Evolutionary conservation across 1,284 basidiomycete genomes (phyloP).

Genomic region (Megacollybia platyphylla): DNA sequence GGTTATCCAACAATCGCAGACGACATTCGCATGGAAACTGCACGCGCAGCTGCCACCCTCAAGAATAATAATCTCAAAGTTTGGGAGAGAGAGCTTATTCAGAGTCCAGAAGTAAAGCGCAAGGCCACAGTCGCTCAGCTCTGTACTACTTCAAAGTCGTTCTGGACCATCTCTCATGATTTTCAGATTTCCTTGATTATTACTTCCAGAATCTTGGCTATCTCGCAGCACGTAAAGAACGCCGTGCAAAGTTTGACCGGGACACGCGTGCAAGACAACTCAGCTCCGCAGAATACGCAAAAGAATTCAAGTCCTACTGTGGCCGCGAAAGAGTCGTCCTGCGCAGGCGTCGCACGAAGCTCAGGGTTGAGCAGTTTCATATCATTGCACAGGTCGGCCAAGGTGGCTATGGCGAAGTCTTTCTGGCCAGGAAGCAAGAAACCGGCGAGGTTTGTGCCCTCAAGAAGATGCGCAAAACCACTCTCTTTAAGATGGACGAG

Average conservation of each 20-base stretch:
- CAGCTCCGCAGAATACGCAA: slow-evolving; percentile 48
- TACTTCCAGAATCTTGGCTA: slow-evolving; percentile 91
- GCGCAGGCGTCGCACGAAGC: slow-evolving; percentile 78
- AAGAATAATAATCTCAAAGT: slow-evolving; percentile 45
- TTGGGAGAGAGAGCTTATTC: slow-evolving; percentile 79
- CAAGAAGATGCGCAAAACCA: slow-evolving; percentile 92
- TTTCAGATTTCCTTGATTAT: slow-evolving; percentile 82
- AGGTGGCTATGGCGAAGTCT: slow-evolving; percentile 94
- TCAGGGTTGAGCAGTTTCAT: slow-evolving; percentile 84
- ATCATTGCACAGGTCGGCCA: slow-evolving; percentile 96
- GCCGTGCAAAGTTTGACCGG: slow-evolving; percentile 70
- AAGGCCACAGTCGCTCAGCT: slow-evolving; percentile 94
- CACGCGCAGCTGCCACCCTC: slow-evolving; percentile 30
- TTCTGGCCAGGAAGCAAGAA: slow-evolving; percentile 83
- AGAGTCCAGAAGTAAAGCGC: slow-evolving; percentile 76
- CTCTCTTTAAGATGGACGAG: slow-evolving; percentile 95
- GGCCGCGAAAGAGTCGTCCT: slow-evolving; percentile 86
- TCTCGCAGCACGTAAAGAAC: slow-evolving; percentile 71
- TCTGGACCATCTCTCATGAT: slow-evolving; percentile 8
- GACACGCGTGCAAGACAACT: slow-evolving; percentile 67
- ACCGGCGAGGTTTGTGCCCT: slow-evolving; percentile 90
- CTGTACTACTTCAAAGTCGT: slow-evolving; percentile 32
- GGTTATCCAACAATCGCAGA: slow-evolving; percentile 25
- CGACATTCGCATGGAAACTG: slow-evolving; percentile 61
- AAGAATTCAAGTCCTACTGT: slow-evolving; percentile 84